These are phyloP conservation scores for bread wheat (Triticum aestivum) DNA, from an alignment of 176 grass and related monocot genomes.

Conservation along the genomic window IWGSC_CS_RefSeq_v2.1 NC_057798.1:288408919-288409418, in stretches of 20 bases:
- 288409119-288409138: not conserved
- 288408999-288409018: slow-evolving; percentile 34
- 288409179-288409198: slow-evolving; percentile 33
- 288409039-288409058: slow-evolving; percentile 6
- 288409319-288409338: slow-evolving; percentile 93
- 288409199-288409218: slow-evolving; percentile 64
- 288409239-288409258: slow-evolving; percentile 97
- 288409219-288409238: slow-evolving; percentile 97
- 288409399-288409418: slow-evolving; percentile 9
- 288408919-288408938: not conserved
- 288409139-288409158: slow-evolving; percentile 19
- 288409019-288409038: not conserved
- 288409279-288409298: slow-evolving; percentile 93
- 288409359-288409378: slow-evolving; percentile 35
- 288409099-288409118: slow-evolving; percentile 29
- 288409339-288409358: slow-evolving; percentile 75
- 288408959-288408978: not conserved
- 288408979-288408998: not conserved
- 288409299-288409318: slow-evolving; percentile 85
- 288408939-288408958: too few species aligned
- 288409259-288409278: slow-evolving; percentile 87
- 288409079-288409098: not conserved
- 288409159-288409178: not conserved
- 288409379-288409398: slow-evolving; percentile 19
- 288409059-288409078: slow-evolving; percentile 7